Percentiles rank a stretch among this genome's conserved stretches.
Evolutionary conservation across 2,329 filamentous ascomycete genomes (phyloP).

Genomic region (Madurella mycetomatis): DNA sequence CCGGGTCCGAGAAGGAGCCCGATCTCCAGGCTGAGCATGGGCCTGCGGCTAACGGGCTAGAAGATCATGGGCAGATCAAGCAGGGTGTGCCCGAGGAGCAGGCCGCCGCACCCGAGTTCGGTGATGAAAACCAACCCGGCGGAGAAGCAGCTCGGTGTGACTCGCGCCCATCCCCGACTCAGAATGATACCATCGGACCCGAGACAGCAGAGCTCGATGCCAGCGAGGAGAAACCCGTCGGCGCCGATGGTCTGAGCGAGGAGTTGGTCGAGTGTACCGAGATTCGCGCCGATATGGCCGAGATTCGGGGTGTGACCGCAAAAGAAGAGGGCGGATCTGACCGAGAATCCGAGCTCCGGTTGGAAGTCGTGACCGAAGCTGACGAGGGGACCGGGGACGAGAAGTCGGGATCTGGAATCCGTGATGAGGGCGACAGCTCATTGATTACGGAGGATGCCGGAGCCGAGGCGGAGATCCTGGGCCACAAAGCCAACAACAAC

Average conservation of each 20-base stretch:
- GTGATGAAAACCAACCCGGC: neutral
- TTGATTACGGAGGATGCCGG: neutral
- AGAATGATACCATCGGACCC: neutral
- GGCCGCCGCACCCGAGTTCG: neutral
- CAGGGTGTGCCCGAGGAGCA: neutral
- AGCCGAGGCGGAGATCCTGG: slow-evolving; percentile 4
- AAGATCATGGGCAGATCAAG: neutral
- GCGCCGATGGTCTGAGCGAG: neutral
- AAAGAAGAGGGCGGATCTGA: neutral
- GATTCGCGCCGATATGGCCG: neutral
- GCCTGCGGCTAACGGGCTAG: neutral
- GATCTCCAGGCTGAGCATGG: neutral
- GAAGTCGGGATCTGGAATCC: neutral
- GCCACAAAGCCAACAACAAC: slow-evolving; percentile 2
- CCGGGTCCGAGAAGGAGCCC: neutral
- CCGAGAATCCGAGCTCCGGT: neutral
- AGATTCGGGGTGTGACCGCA: neutral
- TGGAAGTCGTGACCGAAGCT: neutral
- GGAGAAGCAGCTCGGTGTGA: neutral
- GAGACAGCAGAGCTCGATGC: neutral
- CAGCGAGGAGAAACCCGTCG: neutral
- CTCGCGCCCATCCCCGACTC: neutral
- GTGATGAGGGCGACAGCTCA: neutral
- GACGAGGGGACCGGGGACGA: neutral
- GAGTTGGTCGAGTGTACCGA: neutral